phyloP scores from a whole-genome alignment of 306 rosid species.

The Quercus ilex region DNA sequence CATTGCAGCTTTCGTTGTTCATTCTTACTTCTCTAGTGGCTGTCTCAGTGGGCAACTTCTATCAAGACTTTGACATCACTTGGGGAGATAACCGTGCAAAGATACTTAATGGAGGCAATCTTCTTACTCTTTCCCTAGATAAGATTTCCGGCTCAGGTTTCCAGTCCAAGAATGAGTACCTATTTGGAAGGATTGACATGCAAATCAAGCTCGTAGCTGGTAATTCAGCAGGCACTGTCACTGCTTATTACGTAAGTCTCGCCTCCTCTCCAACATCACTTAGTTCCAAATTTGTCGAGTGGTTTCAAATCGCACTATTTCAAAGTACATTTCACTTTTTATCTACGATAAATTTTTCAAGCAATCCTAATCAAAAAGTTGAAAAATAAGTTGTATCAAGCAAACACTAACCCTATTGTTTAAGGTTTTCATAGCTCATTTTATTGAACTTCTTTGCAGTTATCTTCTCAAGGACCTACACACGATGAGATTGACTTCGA shows the following conservation, averaged over 20 bases:
- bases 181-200: conserved; percentile 39
- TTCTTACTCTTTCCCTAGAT: conserved; percentile 43
- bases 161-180: conserved; percentile 35
- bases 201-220: conserved; percentile 23
- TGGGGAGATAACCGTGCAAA: conserved; percentile 47
- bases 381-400: too few relatives aligned
- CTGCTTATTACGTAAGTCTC: conserved; percentile 39
- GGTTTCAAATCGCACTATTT: too few relatives aligned
- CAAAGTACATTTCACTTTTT: too few relatives aligned
- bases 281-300: too few relatives aligned
- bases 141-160: conserved; percentile 48
- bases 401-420: too few relatives aligned
- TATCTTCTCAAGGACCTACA: conserved; percentile 21
- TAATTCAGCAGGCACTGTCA: conserved; percentile 49
- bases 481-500: conserved; percentile 53
- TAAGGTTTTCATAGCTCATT: too few relatives aligned
- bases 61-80: conserved; percentile 25
- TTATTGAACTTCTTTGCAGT: not conserved
- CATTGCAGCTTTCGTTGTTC: not conserved
- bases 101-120: conserved; percentile 11
- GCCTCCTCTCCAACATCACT: too few relatives aligned
- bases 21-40: not conserved
- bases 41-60: conserved; percentile 15
- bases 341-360: too few relatives aligned
- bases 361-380: too few relatives aligned